phyloP scores from a whole-genome alignment of 2,329 filamentous ascomycete genomes.

The Endothia cerciana region DNA sequence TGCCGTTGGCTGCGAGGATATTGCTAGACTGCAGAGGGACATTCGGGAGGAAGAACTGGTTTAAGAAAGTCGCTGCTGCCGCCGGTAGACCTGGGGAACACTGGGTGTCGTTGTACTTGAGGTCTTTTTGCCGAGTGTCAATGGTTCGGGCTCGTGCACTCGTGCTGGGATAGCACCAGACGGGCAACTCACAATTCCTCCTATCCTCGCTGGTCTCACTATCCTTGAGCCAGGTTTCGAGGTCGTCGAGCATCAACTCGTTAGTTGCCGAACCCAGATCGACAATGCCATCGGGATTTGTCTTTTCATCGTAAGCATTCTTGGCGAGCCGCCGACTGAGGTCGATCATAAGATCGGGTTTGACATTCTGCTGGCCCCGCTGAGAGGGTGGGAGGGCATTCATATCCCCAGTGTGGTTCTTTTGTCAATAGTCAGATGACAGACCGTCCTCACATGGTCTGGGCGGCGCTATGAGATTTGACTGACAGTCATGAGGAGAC shows the following conservation, averaged over 20 bases:
- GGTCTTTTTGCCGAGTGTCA: constrained; percentile 10
- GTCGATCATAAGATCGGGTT: constrained; percentile 26
- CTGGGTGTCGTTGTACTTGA: constrained; percentile 27
- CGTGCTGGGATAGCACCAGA: too few species aligned
- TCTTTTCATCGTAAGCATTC: constrained; percentile 22
- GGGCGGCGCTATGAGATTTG: constrained; percentile 55
- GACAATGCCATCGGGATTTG: constrained; percentile 23
- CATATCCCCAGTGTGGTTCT: constrained; percentile 50
- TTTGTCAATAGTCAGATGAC: not conserved
- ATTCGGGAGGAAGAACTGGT: constrained; percentile 21
- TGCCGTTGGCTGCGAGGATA: constrained; percentile 23
- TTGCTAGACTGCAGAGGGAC: constrained; percentile 17
- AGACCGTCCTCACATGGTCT: constrained; percentile 38
- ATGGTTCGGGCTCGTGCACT: not conserved
- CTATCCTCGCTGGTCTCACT: constrained; percentile 17
- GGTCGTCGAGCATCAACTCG: constrained; percentile 24
- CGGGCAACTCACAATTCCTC: constrained; percentile 11
- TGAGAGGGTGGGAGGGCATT: constrained; percentile 22
- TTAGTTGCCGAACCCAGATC: constrained; percentile 25
- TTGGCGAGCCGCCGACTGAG: constrained; percentile 21
- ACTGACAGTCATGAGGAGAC: constrained; percentile 55
- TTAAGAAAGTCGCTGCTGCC: constrained; percentile 24
- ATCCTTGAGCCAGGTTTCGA: constrained; percentile 19
- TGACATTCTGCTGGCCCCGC: constrained; percentile 25
- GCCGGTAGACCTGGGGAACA: constrained; percentile 18